Conservation (phyloP, 1,139 yeast genomes). For the Starmera stellimalicola region DNA sequence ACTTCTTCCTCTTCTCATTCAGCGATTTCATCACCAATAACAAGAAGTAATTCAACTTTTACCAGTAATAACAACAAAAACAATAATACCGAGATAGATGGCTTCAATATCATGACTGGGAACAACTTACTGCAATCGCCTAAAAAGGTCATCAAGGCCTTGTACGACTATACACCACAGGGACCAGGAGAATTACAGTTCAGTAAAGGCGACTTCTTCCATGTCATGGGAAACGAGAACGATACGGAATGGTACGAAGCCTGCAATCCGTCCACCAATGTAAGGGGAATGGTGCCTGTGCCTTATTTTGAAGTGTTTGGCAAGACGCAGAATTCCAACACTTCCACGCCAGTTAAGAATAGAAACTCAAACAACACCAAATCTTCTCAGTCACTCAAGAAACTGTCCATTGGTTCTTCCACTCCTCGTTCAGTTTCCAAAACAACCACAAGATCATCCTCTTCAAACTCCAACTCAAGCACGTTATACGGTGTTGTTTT, state of each 20-base stretch:
- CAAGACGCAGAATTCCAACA: conserved; percentile 24
- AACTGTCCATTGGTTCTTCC: conserved; percentile 12
- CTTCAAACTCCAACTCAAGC: conserved; percentile 9
- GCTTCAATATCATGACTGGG: conserved; percentile 11
- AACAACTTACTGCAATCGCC: conserved; percentile 34
- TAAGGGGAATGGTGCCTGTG: conserved; percentile 82
- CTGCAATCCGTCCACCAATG: conserved; percentile 70
- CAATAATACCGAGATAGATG: conserved; percentile 4
- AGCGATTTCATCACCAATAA: conserved; percentile 18
- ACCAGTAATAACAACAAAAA: neutral
- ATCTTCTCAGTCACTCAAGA: conserved; percentile 2
- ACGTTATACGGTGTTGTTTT: conserved; percentile 58
- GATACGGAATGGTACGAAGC: conserved; percentile 82
- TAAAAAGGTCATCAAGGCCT: conserved; percentile 75
- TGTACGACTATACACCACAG: conserved; percentile 68
- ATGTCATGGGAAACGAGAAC: conserved; percentile 57
- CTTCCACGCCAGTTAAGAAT: conserved; percentile 12
- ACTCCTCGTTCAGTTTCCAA: conserved; percentile 3
- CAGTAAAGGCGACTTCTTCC: conserved; percentile 78
- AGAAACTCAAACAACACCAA: conserved; percentile 9
- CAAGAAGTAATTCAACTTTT: neutral
- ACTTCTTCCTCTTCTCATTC: conserved; percentile 7
- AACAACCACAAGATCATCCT: conserved; percentile 8
- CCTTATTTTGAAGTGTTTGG: conserved; percentile 75
- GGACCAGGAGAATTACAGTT: conserved; percentile 79